phyloP scores from a whole-genome alignment of 2,329 filamentous ascomycete genomes.

The Alternaria sp. region DNA sequence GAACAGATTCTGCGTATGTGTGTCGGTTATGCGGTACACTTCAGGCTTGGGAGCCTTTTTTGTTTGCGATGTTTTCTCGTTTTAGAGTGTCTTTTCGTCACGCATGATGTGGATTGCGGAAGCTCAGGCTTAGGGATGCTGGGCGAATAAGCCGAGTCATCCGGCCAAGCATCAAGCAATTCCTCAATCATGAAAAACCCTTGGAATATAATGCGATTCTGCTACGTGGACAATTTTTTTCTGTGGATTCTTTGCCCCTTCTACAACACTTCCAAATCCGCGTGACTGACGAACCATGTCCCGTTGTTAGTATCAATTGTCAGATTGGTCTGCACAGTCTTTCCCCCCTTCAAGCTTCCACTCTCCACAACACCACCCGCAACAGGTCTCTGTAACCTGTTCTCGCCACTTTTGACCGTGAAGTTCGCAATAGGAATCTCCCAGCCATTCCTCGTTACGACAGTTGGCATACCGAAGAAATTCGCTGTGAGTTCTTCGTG shows the following conservation, averaged over 20 bases:
- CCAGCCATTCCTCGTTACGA: slow-evolving; percentile 67
- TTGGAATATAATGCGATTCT: neutral
- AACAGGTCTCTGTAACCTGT: slow-evolving; percentile 63
- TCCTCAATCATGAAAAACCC: neutral
- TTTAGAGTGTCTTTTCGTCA: neutral
- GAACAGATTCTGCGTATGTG: neutral
- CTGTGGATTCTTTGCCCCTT: neutral
- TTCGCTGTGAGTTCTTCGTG: slow-evolving; percentile 66
- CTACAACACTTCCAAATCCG: slow-evolving; percentile 35
- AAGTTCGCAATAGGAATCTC: slow-evolving; percentile 76
- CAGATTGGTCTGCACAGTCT: slow-evolving; percentile 44
- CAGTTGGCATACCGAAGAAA: slow-evolving; percentile 71
- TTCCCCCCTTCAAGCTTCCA: slow-evolving; percentile 64
- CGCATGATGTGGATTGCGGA: neutral
- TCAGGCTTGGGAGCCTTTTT: neutral
- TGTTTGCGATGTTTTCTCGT: neutral
- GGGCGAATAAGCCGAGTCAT: neutral
- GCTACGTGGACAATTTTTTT: neutral
- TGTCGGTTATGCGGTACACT: neutral
- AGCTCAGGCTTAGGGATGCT: neutral
- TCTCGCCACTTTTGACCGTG: slow-evolving; percentile 70
- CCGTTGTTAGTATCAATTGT: slow-evolving; percentile 48
- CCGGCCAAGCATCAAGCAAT: neutral
- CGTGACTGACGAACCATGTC: slow-evolving; percentile 47
- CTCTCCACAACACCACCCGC: slow-evolving; percentile 63